Evolutionary conservation across 768 basidiomycete species (phyloP).

Genomic region (Hysterangium stoloniferum): DNA sequence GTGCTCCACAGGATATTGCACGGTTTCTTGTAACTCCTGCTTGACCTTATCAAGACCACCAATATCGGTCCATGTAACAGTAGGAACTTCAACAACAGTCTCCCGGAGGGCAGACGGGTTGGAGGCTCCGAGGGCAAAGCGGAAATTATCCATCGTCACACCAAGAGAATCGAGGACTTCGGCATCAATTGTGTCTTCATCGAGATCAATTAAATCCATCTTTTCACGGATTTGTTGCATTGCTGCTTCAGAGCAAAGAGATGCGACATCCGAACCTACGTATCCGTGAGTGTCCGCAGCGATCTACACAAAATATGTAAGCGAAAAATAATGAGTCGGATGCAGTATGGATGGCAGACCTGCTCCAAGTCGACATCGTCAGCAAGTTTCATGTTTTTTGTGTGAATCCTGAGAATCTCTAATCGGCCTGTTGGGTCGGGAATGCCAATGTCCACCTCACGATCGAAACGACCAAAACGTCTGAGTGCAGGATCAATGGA

Average conservation of each 20-base stretch:
- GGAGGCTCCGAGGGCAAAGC: constrained; percentile 93
- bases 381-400: constrained; percentile 98
- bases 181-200: constrained; percentile 98
- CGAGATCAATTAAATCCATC: constrained; percentile 96
- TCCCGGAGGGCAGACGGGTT: constrained; percentile 98
- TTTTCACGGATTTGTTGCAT: constrained; percentile 99
- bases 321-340: constrained; percentile 11
- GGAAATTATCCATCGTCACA: constrained; percentile 99
- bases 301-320: constrained; percentile 48
- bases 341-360: constrained; percentile 30
- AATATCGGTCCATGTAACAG: constrained; percentile 97
- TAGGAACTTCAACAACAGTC: constrained; percentile 98
- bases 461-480: constrained; percentile 98
- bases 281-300: constrained; percentile 99
- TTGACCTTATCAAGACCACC: constrained; percentile 99
- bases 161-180: constrained; percentile 98
- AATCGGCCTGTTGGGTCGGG: constrained; percentile 98
- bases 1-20: constrained; percentile 99
- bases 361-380: constrained; percentile 98
- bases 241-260: constrained; percentile 96
- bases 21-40: constrained; percentile 96
- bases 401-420: constrained; percentile 98
- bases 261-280: constrained; percentile 96
- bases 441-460: constrained; percentile 98
- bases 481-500: constrained; percentile 98